phyloP scores from a whole-genome alignment of 331 rosid species.

The Malus hybrid region DNA sequence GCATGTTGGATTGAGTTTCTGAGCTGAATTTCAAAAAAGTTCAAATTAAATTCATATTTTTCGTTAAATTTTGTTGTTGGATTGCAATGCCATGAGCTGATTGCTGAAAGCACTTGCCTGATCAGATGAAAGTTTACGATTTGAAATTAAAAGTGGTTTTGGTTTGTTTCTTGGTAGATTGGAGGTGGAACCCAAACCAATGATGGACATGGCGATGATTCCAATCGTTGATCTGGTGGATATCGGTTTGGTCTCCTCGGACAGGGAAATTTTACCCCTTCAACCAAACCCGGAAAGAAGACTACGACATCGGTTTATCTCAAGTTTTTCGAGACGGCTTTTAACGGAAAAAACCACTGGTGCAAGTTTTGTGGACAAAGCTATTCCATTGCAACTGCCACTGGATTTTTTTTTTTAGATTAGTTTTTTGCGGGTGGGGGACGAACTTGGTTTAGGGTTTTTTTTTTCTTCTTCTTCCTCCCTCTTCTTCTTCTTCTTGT shows the following conservation, averaged over 20 bases:
- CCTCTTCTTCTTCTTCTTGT: no score
- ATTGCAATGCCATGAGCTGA: background rate
- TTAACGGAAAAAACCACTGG: conserved; percentile 70
- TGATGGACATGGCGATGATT: conserved; percentile 62
- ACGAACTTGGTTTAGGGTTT: no score
- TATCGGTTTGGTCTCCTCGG: conserved; percentile 59
- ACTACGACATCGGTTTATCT: conserved; percentile 92
- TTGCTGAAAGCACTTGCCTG: no score
- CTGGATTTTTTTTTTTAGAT: conserved; percentile 26
- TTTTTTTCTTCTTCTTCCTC: no score
- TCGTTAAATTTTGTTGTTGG: background rate
- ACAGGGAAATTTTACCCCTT: conserved; percentile 38
- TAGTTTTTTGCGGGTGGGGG: no score
- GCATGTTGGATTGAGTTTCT: background rate
- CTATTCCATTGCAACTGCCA: conserved; percentile 89
- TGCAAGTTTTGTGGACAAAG: conserved; percentile 97
- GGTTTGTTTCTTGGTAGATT: conserved; percentile 14
- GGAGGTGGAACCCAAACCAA: conserved; percentile 65
- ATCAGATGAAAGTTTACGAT: background rate
- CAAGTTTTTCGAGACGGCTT: conserved; percentile 85
- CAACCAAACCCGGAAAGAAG: conserved; percentile 74
- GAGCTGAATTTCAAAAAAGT: background rate
- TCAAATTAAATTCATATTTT: background rate
- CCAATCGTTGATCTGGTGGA: conserved; percentile 53
- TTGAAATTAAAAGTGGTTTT: background rate